These are phyloP conservation scores for Fusarium newnesense DNA, from an alignment of 2,329 filamentous ascomycete species.

Conservation along the genomic window DNA sequence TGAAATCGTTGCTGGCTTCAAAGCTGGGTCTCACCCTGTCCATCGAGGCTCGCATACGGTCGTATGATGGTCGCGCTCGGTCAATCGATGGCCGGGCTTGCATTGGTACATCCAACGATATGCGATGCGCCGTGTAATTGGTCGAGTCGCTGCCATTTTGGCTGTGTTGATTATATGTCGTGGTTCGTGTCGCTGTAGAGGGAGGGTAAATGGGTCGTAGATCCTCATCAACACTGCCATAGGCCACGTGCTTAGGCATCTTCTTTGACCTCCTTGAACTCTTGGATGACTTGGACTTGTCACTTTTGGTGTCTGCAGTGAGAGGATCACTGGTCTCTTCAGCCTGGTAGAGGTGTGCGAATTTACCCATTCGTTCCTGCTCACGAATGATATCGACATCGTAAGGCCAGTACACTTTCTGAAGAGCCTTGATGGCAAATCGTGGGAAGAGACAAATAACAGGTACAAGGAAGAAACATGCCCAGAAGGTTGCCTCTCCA, in stretches of 20 bases:
- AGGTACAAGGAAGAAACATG: slow-evolving; percentile 79
- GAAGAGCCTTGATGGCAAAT: slow-evolving; percentile 85
- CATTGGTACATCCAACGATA: slow-evolving; percentile 64
- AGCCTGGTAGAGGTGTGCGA: slow-evolving; percentile 70
- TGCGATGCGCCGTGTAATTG: slow-evolving; percentile 79
- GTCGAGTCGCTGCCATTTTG: slow-evolving; percentile 96
- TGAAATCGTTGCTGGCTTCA: slow-evolving; percentile 90
- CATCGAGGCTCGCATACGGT: slow-evolving; percentile 86
- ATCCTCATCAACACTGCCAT: slow-evolving; percentile 82
- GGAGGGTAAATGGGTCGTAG: slow-evolving; percentile 93
- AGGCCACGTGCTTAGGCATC: slow-evolving; percentile 66
- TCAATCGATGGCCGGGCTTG: slow-evolving; percentile 68
- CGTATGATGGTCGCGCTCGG: slow-evolving; percentile 83
- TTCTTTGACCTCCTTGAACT: slow-evolving; percentile 55
- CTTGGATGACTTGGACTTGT: slow-evolving; percentile 67
- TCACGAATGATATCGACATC: slow-evolving; percentile 97
- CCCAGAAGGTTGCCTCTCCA: slow-evolving; percentile 86
- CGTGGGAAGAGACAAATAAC: slow-evolving; percentile 87
- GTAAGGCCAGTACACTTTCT: slow-evolving; percentile 93
- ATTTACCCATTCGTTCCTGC: slow-evolving; percentile 85
- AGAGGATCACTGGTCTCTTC: slow-evolving; percentile 48
- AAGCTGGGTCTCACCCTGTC: slow-evolving; percentile 86
- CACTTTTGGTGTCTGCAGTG: slow-evolving; percentile 53
- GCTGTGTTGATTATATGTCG: slow-evolving; percentile 78
- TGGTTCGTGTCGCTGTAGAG: slow-evolving; percentile 82